phyloP scores from a whole-genome alignment of 1,139 yeast species.

The Saccharomyces hybrid region DNA sequence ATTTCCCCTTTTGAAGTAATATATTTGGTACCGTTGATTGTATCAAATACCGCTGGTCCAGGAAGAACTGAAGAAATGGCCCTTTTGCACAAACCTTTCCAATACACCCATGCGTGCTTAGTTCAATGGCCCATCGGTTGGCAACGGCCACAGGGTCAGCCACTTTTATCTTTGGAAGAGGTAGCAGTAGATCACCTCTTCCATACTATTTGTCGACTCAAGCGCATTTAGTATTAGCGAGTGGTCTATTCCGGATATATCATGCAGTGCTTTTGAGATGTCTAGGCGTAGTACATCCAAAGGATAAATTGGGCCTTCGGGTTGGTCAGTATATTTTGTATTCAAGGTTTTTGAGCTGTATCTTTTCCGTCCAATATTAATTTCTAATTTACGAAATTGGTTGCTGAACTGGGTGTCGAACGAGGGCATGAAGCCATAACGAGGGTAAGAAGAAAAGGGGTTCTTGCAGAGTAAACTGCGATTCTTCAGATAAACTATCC shows the following conservation, averaged over 20 bases:
- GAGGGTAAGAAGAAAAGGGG: background rate
- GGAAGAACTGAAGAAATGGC: slow-evolving; percentile 84
- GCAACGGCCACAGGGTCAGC: slow-evolving; percentile 43
- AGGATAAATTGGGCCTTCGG: background rate
- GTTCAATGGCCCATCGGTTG: slow-evolving; percentile 63
- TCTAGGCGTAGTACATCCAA: background rate
- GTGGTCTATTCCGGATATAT: slow-evolving; percentile 1
- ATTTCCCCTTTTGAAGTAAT: slow-evolving; percentile 48
- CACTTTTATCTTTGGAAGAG: slow-evolving; percentile 3
- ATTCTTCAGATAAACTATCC: background rate
- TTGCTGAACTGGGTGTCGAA: background rate
- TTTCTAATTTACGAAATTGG: background rate
- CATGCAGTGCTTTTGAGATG: background rate
- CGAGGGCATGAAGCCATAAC: background rate
- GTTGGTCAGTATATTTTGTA: background rate
- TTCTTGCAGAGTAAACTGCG: background rate
- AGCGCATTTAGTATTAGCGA: background rate
- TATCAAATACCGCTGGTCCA: slow-evolving; percentile 56
- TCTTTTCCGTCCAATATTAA: background rate
- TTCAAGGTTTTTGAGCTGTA: background rate
- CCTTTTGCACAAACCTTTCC: slow-evolving; percentile 75
- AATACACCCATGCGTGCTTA: slow-evolving; percentile 60
- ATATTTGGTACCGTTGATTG: slow-evolving; percentile 65
- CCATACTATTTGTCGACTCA: background rate
- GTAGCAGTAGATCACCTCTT: slow-evolving; percentile 5